Evolutionary conservation across 2,329 filamentous ascomycete genomes (phyloP), one percentile per base, ranked within the genome.

Genomic region (Fusarium clavum): DNA sequence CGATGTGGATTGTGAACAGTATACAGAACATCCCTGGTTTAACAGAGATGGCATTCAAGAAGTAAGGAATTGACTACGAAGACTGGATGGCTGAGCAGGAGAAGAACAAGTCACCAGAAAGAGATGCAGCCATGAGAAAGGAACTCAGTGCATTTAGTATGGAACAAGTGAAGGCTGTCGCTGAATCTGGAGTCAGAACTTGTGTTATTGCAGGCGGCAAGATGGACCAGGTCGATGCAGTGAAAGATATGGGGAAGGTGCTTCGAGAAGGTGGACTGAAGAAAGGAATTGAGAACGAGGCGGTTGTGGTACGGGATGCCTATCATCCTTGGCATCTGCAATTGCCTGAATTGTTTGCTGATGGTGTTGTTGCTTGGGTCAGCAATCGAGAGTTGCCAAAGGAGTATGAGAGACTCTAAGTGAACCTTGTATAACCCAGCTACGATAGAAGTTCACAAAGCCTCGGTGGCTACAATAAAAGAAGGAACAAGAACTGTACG

Each of bases 281-380:
- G 14, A 52, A 12, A 5, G 51, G 51, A 8, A 25, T 62, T 2
- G 3, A 29, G 18, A 70, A 66, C 7, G 43, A 63, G 18, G 66
- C 67, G 13, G 29, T 60, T 6, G 66, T 70, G 22, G 66, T 70
- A n/a, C 61, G 40, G 0, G n/a, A 43, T 38, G 67, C 67, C 0
- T 70, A 51, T 57, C 66, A 70, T 10, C 67, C 66, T 1, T 70
- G 67, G 67, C 67, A 70, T 38, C 45, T 70, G 13, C 67, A 70
- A 4, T 24, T 70, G 8, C 66, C 67, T 8, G 57, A 55, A 12
- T 16, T 70, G 16, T 70, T 70, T 55, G 61, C 66, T 20, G 29
- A 41, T 29, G 67, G 67, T 3, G 18, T 70, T n/a, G 10, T 3
- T 45, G 62, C 57, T 43, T 70, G 66, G 67, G 43, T 45, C 1